Conservation (phyloP, 345 rosid genomes). For the Eucalyptus pauciflora region DNA sequence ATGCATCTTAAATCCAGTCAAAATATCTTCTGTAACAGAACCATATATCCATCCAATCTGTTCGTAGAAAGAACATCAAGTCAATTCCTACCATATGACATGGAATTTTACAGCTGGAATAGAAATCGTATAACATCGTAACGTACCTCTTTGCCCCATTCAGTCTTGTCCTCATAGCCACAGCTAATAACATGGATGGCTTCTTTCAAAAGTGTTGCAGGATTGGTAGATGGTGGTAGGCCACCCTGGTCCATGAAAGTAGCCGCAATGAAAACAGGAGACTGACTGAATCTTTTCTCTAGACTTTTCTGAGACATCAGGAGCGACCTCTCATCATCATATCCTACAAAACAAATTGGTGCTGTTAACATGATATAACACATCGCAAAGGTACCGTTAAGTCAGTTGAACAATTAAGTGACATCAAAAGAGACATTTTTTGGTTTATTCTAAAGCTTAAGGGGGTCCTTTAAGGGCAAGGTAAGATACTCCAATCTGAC, state of each 20-base stretch:
- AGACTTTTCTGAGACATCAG: constrained; percentile 97
- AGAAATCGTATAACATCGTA: neutral
- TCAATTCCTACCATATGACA: neutral
- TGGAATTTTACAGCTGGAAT: neutral
- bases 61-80: no score
- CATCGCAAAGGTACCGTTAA: no score
- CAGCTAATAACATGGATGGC: constrained; percentile 99
- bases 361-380: neutral
- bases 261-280: constrained; percentile 96
- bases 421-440: no score
- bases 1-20: no score
- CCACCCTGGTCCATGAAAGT: constrained; percentile 99
- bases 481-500: no score
- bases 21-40: no score
- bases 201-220: constrained; percentile 89
- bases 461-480: no score
- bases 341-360: constrained; percentile 45
- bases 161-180: constrained; percentile 98
- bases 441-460: no score
- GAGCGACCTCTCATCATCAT: constrained; percentile 95
- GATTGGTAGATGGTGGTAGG: constrained; percentile 90
- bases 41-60: no score
- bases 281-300: constrained; percentile 98
- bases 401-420: no score
- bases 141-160: constrained; percentile 98